phyloP scores from a whole-genome alignment of 2,329 filamentous ascomycete species.

The Paracamarosporium sp. region DNA sequence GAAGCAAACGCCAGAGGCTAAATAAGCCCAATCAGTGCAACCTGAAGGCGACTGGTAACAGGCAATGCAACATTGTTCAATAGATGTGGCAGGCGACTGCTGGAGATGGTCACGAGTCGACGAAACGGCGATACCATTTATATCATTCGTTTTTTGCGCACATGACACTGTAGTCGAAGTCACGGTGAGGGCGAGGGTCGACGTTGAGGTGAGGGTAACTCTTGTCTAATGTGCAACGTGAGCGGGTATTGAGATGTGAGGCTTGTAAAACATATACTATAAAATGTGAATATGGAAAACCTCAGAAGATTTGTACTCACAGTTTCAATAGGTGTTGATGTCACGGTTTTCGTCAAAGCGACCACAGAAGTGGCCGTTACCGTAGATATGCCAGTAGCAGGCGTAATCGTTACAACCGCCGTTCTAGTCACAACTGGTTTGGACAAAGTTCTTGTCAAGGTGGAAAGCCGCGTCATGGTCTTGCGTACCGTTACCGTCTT shows the following conservation, averaged over 20 bases:
- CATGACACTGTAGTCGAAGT: background rate
- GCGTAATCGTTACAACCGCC: background rate
- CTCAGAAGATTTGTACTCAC: background rate
- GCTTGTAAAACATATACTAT: too few species aligned
- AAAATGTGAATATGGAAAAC: background rate
- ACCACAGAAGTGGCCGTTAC: background rate
- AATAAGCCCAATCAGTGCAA: background rate
- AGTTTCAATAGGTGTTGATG: background rate
- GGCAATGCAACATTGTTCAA: background rate
- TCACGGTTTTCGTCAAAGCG: background rate
- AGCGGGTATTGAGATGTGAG: background rate
- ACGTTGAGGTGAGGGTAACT: background rate
- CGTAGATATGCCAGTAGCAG: background rate
- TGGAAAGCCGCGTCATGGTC: background rate
- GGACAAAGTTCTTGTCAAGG: background rate
- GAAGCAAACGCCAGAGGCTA: background rate
- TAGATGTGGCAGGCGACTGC: background rate
- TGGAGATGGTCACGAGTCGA: background rate
- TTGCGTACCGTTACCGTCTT: background rate
- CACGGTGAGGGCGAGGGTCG: background rate
- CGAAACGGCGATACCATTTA: background rate
- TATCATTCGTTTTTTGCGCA: background rate
- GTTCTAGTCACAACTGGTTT: background rate
- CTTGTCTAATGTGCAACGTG: background rate
- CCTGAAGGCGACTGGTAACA: background rate